Percentiles rank a stretch among this genome's conserved stretches.
These are phyloP conservation scores for Podospora bellae-mahoneyi DNA, from an alignment of 495 filamentous ascomycete genomes.

Conservation along the genomic window DNA sequence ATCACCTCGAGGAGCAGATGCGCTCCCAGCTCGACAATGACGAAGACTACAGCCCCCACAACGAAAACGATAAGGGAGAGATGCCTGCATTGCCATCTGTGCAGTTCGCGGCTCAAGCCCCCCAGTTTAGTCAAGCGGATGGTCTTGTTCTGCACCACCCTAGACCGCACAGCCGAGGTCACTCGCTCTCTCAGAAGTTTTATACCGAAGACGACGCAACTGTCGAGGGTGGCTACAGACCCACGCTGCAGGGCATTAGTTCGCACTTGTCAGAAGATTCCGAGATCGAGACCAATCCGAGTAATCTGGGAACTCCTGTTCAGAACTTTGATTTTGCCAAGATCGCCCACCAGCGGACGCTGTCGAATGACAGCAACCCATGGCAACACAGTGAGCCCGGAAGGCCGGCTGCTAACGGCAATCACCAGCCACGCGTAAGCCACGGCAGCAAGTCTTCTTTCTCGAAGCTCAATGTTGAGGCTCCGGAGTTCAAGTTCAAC, in stretches of 20 bases:
- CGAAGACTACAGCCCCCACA: constrained; percentile 55
- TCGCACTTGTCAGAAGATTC: constrained; percentile 51
- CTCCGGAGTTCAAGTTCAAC: constrained; percentile 83
- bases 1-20: constrained; percentile 72
- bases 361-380: constrained; percentile 49
- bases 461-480: constrained; percentile 80
- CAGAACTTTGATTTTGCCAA: constrained; percentile 42
- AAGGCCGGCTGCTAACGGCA: constrained; percentile 27
- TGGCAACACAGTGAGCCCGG: constrained; percentile 47
- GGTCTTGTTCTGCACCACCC: constrained; percentile 57
- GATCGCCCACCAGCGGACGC: constrained; percentile 38
- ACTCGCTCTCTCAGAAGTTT: constrained; percentile 53
- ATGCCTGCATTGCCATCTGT: constrained; percentile 34
- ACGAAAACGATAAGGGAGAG: constrained; percentile 39
- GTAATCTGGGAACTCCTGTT: constrained; percentile 62
- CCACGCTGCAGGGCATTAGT: constrained; percentile 29
- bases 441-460: constrained; percentile 64
- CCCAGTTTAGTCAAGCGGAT: constrained; percentile 43
- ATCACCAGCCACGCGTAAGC: constrained; percentile 33
- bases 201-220: constrained; percentile 46
- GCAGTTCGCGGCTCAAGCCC: constrained; percentile 39
- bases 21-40: constrained; percentile 68
- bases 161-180: constrained; percentile 57
- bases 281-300: constrained; percentile 75
- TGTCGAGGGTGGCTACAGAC: constrained; percentile 35